These are phyloP conservation scores for Plasmodium sp. DNA, from an alignment of 169 alveolate species.

Conservation along the genomic window DNA sequence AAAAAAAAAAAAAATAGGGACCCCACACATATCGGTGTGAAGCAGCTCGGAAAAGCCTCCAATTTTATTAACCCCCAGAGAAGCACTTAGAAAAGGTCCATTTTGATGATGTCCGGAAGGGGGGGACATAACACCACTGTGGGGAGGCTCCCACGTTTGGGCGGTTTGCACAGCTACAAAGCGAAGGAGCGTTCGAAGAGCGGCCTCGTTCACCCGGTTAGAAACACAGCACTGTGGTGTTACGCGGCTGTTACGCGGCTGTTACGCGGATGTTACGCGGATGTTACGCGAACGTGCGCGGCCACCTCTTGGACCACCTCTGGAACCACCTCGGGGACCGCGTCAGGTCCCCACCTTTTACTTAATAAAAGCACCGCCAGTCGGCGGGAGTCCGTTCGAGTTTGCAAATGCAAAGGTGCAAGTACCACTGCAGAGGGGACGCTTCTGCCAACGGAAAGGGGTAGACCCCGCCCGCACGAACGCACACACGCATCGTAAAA, in stretches of 20 bases:
- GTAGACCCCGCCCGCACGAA: background rate
- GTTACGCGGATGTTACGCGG: no score
- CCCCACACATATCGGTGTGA: background rate
- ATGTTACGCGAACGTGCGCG: background rate
- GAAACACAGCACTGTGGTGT: background rate
- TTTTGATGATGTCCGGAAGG: background rate
- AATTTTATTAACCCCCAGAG: background rate
- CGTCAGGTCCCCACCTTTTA: background rate
- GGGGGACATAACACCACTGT: background rate
- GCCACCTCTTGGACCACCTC: background rate
- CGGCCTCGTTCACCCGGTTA: background rate
- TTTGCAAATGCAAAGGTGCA: background rate
- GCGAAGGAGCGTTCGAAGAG: background rate
- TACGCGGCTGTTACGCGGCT: background rate
- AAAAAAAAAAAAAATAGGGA: background rate
- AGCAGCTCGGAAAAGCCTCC: background rate
- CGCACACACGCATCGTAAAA: background rate
- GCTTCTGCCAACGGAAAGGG: background rate
- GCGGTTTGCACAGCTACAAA: no score
- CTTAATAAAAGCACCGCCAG: background rate
- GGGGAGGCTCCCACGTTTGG: background rate
- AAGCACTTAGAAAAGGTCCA: background rate
- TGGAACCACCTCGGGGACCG: background rate
- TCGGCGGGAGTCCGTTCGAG: background rate
- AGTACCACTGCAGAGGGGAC: background rate